These are phyloP conservation scores for Penicillium sp. DNA, from an alignment of 2,329 filamentous ascomycete species.

Conservation along the genomic window DNA sequence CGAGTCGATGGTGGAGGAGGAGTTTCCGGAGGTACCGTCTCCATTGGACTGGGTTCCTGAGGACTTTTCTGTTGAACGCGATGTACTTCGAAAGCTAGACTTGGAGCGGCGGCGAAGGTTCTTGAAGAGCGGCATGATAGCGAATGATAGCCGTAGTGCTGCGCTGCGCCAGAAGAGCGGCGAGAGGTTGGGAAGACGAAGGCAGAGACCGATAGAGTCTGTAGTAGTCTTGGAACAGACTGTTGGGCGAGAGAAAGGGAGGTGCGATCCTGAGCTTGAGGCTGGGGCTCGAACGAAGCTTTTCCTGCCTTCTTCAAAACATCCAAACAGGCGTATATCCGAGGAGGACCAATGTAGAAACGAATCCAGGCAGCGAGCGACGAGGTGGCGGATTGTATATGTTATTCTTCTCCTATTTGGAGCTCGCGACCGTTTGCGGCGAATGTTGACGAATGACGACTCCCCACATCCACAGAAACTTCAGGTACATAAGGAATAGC, in stretches of 20 bases:
- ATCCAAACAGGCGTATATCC: neutral
- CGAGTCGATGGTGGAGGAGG: constrained; percentile 66
- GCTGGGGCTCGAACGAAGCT: neutral
- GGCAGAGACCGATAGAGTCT: neutral
- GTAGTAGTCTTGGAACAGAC: neutral
- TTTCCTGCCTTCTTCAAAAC: constrained; percentile 7
- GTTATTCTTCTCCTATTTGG: constrained; percentile 1
- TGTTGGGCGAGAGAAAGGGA: constrained; percentile 20
- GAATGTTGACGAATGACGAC: constrained; percentile 30
- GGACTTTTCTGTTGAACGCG: constrained; percentile 52
- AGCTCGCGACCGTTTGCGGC: constrained; percentile 42
- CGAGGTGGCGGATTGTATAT: neutral
- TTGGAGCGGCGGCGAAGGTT: constrained; percentile 77
- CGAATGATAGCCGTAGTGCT: neutral
- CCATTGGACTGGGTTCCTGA: constrained; percentile 48
- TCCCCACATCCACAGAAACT: constrained; percentile 24
- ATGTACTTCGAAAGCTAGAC: constrained; percentile 69
- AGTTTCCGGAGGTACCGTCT: constrained; percentile 67
- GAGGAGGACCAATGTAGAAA: neutral
- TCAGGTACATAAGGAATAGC: constrained; percentile 13
- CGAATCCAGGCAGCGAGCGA: constrained; percentile 10
- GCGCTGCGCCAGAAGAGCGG: neutral
- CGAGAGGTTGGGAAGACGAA: neutral
- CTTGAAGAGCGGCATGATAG: constrained; percentile 68
- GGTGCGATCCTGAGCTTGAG: constrained; percentile 9